Percentiles rank a stretch among this genome's conserved stretches.
Conservation (phyloP, 495 filamentous ascomycete genomes). For the Lophiotrema nucula region DNA sequence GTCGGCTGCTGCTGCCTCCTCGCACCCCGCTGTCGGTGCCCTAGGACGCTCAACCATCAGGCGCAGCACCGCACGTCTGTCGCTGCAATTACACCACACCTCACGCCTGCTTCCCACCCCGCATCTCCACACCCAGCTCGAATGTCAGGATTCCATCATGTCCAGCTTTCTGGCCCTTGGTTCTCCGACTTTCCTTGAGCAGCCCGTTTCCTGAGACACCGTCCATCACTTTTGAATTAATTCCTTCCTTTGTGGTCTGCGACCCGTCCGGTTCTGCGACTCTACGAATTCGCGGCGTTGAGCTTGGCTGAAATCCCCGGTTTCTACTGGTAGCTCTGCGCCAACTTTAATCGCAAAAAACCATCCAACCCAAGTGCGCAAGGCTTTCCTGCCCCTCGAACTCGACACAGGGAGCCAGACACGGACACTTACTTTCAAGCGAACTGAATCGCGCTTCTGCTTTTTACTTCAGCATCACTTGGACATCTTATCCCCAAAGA, state of each 20-base stretch:
- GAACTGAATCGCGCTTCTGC: conserved; percentile 4
- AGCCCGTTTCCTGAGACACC: conserved; percentile 36
- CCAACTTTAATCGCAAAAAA: no score
- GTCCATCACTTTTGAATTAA: conserved; percentile 24
- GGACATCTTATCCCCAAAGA: conserved; percentile 15
- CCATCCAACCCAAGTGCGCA: no score
- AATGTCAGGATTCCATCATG: conserved; percentile 43
- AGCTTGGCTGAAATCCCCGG: no score
- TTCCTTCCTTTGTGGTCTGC: conserved; percentile 36
- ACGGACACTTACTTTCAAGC: conserved; percentile 1
- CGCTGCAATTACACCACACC: background rate
- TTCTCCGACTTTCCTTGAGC: conserved; percentile 45
- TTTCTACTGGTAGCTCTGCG: no score
- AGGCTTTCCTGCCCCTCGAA: no score
- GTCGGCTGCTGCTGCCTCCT: background rate
- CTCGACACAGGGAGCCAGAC: background rate
- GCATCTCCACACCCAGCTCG: conserved; percentile 19
- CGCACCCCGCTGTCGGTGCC: conserved; percentile 15
- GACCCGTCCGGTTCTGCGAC: conserved; percentile 12
- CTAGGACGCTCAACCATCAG: conserved; percentile 11
- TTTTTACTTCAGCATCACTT: conserved; percentile 18
- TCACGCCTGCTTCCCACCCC: background rate
- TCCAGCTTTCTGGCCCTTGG: conserved; percentile 39
- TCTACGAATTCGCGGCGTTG: no score
- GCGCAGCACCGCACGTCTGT: conserved; percentile 15